phyloP scores from a whole-genome alignment of 305 asterid species.

The Fraxinus ornus region DNA sequence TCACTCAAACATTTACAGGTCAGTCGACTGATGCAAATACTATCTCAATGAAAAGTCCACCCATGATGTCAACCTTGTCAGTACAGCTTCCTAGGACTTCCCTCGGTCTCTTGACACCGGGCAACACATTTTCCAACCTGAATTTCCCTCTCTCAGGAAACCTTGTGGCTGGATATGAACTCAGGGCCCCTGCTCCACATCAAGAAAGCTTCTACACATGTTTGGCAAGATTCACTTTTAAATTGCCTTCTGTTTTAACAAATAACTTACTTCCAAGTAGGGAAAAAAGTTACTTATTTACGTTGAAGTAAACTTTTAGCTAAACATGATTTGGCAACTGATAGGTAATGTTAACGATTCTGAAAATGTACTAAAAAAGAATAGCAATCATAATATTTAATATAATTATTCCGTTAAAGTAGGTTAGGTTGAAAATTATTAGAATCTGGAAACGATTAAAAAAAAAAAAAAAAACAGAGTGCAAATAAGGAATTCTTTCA shows the following conservation, averaged over 20 bases:
- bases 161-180: slow-evolving; percentile 1
- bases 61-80: slow-evolving; percentile 7
- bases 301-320: not conserved
- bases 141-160: slow-evolving; percentile 2
- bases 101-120: slow-evolving; percentile 4
- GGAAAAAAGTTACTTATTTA: not conserved
- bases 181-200: slow-evolving; percentile 58
- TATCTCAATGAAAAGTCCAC: not conserved
- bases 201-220: not conserved
- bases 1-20: not conserved
- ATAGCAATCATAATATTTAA: not conserved
- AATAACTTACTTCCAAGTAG: not conserved
- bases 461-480: not conserved
- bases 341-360: not conserved
- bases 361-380: not conserved
- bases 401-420: not conserved
- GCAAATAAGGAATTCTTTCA: not conserved
- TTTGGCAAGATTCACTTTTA: not conserved
- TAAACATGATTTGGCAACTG: not conserved
- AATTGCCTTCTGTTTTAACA: not conserved
- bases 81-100: slow-evolving; percentile 14
- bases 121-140: slow-evolving; percentile 9
- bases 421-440: not conserved
- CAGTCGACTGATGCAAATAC: not conserved
- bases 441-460: not conserved